Evolutionary conservation across 192 early-diverging fungal species (phyloP).

Genomic region (Backusella liffmaniae): DNA sequence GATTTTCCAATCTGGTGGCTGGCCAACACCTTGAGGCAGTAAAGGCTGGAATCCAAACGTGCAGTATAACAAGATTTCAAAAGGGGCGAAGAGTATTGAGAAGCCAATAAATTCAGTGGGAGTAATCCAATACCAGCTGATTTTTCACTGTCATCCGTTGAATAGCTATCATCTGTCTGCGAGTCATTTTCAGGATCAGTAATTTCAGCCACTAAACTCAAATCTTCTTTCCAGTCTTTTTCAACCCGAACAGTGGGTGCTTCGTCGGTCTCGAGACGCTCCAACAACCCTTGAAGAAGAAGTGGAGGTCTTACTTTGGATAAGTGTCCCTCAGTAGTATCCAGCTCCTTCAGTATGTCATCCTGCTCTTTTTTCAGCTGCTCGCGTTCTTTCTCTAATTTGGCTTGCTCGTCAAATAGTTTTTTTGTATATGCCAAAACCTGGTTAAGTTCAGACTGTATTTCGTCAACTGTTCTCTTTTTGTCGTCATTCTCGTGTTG

Average conservation of each 20-base stretch:
- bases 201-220: constrained; percentile 14
- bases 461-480: neutral
- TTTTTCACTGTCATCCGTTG: neutral
- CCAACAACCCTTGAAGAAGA: constrained; percentile 44
- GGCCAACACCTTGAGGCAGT: constrained; percentile 26
- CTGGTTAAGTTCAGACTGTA: constrained; percentile 39
- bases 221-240: constrained; percentile 37
- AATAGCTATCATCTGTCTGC: neutral
- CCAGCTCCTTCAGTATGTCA: constrained; percentile 27
- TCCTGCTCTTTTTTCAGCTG: constrained; percentile 42
- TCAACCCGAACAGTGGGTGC: constrained; percentile 13
- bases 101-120: neutral
- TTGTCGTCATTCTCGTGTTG: neutral
- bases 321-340: constrained; percentile 37
- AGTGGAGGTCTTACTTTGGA: constrained; percentile 45
- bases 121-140: neutral
- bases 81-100: neutral
- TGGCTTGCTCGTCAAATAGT: constrained; percentile 35
- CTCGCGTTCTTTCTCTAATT: constrained; percentile 34
- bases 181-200: neutral
- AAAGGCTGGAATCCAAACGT: constrained; percentile 26
- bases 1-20: constrained; percentile 14
- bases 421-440: constrained; percentile 35
- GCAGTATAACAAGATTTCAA: neutral
- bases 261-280: constrained; percentile 32